These are phyloP conservation scores for Globisporangium cystogenes DNA, from an alignment of 352 stramenopile species.

Conservation along the genomic window DNA sequence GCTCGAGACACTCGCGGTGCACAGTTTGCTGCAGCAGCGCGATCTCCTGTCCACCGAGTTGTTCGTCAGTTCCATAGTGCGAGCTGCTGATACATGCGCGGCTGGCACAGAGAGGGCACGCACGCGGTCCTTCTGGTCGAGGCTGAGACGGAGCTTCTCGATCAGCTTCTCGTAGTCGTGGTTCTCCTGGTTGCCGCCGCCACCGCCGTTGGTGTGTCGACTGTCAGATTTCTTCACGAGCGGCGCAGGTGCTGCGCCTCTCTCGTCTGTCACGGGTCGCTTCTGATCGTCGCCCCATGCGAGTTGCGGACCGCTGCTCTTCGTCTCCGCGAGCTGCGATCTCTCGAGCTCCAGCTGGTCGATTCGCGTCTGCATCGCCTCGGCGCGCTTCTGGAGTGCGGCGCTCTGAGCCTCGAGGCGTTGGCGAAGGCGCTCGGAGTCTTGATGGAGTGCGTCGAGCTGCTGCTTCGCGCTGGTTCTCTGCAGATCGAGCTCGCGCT, in stretches of 20 bases:
- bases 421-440: conserved; percentile 13
- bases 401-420: conserved; percentile 12
- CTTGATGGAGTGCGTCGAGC: conserved; percentile 8
- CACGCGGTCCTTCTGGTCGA: conserved; percentile 55
- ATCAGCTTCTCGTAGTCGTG: conserved; percentile 40
- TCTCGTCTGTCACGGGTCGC: background rate
- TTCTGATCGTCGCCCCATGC: conserved; percentile 7
- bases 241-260: background rate
- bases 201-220: background rate
- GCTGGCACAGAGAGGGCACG: conserved; percentile 1
- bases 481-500: conserved; percentile 21
- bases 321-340: conserved; percentile 6
- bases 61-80: background rate
- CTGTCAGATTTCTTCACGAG: background rate
- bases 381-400: conserved; percentile 22
- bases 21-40: conserved; percentile 70
- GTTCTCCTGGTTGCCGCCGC: conserved; percentile 33
- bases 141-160: conserved; percentile 23
- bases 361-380: conserved; percentile 22
- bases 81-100: too few relatives aligned
- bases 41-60: conserved; percentile 45
- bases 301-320: background rate
- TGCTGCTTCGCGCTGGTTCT: conserved; percentile 13
- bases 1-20: conserved; percentile 77
- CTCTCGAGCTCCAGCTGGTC: conserved; percentile 4